Percentiles rank a stretch among this genome's conserved stretches.
phyloP scores from a whole-genome alignment of 176 grass and related monocot species.

The Dendrocalamus sinicus region DNA sequence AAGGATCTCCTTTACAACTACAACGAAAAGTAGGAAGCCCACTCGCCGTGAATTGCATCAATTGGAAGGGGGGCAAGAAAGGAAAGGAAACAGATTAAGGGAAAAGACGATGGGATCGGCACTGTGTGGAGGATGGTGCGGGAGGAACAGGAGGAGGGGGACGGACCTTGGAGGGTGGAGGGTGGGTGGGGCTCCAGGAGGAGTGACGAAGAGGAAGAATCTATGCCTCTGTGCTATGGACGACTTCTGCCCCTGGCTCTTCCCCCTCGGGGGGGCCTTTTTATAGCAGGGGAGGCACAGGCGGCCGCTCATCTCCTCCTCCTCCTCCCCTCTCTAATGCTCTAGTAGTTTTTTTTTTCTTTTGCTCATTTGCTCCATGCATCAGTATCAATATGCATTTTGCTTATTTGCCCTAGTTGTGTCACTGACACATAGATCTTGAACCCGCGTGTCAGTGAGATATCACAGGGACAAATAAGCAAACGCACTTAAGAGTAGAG shows the following conservation, averaged over 20 bases:
- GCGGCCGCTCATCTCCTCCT: slow-evolving; percentile 42
- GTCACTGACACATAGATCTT: too few species aligned
- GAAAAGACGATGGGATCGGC: background rate
- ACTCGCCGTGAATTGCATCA: background rate
- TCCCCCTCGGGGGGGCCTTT: background rate
- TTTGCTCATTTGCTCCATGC: too few species aligned
- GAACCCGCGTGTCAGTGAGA: too few species aligned
- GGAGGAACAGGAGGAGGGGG: background rate
- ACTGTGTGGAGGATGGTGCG: slow-evolving; percentile 3
- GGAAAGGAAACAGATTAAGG: background rate
- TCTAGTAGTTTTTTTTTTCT: background rate
- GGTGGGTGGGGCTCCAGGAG: slow-evolving; percentile 15
- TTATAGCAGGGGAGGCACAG: slow-evolving; percentile 50
- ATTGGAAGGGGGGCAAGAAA: background rate
- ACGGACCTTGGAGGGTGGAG: slow-evolving; percentile 49
- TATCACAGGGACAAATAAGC: too few species aligned
- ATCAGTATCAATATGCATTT: too few species aligned
- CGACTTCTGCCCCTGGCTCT: background rate
- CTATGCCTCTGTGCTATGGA: background rate
- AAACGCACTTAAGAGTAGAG: too few species aligned
- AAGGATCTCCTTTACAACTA: slow-evolving; percentile 34
- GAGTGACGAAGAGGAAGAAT: slow-evolving; percentile 24
- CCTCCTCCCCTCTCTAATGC: background rate
- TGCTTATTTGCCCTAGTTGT: too few species aligned
- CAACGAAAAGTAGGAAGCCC: background rate